These are phyloP conservation scores for Erigeron canadensis DNA, from an alignment of 129 eudicot species.

Conservation along the genomic window DNA sequence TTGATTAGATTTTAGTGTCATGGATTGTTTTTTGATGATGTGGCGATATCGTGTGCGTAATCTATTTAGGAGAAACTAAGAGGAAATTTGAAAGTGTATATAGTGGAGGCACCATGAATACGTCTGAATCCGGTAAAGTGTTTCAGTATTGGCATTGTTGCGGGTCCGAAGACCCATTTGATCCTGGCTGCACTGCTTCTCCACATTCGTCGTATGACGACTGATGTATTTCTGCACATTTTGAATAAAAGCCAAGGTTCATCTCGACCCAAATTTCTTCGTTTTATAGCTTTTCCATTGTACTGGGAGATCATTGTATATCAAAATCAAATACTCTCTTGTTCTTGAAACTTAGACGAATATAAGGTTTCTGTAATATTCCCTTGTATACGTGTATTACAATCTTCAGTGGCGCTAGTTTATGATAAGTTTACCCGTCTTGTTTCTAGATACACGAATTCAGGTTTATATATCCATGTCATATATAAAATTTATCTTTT, in stretches of 20 bases:
- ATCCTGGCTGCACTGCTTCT: slow-evolving; percentile 89
- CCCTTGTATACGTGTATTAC: not conserved
- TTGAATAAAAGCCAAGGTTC: slow-evolving; percentile 18
- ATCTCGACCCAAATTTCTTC: slow-evolving; percentile 12
- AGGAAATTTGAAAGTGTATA: slow-evolving; percentile 95
- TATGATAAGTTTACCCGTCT: not conserved
- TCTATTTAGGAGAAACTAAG: slow-evolving; percentile 85
- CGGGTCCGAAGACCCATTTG: slow-evolving; percentile 98
- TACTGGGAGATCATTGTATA: slow-evolving; percentile 10
- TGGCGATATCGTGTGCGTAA: too few species aligned
- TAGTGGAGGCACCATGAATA: slow-evolving; percentile 86
- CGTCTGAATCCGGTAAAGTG: slow-evolving; percentile 87
- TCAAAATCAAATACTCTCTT: not conserved
- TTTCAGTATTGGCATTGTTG: slow-evolving; percentile 97
- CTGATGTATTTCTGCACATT: slow-evolving; percentile 26
- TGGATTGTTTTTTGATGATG: not conserved
- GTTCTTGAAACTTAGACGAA: slow-evolving; percentile 16
- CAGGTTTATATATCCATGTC: not conserved
- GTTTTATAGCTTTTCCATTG: slow-evolving; percentile 1
- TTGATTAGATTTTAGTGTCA: not conserved
- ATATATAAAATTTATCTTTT: not conserved
- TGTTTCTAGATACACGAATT: not conserved
- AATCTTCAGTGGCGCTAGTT: not conserved
- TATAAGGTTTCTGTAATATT: slow-evolving; percentile 12
- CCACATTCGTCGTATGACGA: slow-evolving; percentile 96